A percentile compares a stretch with the other conserved stretches of the same genome.
These are phyloP conservation scores for Suhomyces yuchorum DNA, from an alignment of 1,139 yeast genomes.

Conservation along the genomic window DNA sequence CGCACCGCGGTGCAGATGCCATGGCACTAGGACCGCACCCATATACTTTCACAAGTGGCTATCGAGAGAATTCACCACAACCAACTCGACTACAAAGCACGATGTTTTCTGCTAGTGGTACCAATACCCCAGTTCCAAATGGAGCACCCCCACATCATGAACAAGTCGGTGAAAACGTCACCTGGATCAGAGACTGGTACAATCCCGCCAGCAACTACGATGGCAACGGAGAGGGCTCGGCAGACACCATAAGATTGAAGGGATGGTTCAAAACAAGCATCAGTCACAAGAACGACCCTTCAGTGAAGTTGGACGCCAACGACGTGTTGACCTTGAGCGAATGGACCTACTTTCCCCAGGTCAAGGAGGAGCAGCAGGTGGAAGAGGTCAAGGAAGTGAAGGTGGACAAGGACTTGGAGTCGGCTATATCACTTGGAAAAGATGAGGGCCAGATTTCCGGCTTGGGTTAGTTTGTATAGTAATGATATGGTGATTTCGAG, in stretches of 20 bases:
- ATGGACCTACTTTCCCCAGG: constrained; percentile 31
- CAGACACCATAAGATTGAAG: constrained; percentile 28
- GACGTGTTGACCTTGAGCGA: constrained; percentile 35
- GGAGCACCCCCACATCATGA: constrained; percentile 21
- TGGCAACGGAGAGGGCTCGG: constrained; percentile 17
- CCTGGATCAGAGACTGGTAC: constrained; percentile 50
- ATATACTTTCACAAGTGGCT: not conserved
- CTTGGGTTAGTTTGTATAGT: constrained; percentile 7
- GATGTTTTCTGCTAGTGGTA: constrained; percentile 18
- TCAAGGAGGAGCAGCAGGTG: constrained; percentile 6
- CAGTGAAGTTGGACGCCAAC: constrained; percentile 19
- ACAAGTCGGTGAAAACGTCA: constrained; percentile 31
- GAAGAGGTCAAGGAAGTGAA: constrained; percentile 9
- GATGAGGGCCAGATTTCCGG: constrained; percentile 27
- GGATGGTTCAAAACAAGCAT: constrained; percentile 43
- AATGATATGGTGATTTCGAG: not conserved
- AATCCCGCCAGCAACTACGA: constrained; percentile 28
- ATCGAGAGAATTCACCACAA: not conserved
- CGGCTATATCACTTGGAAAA: constrained; percentile 24
- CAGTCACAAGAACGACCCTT: constrained; percentile 21
- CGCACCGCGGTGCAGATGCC: not conserved
- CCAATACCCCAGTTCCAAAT: constrained; percentile 17
- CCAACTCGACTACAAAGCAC: not conserved
- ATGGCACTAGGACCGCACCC: not conserved
- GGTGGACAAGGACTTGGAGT: constrained; percentile 20